Conservation (phyloP, 2,329 filamentous ascomycete species). For the Trichoderma sp. region DNA sequence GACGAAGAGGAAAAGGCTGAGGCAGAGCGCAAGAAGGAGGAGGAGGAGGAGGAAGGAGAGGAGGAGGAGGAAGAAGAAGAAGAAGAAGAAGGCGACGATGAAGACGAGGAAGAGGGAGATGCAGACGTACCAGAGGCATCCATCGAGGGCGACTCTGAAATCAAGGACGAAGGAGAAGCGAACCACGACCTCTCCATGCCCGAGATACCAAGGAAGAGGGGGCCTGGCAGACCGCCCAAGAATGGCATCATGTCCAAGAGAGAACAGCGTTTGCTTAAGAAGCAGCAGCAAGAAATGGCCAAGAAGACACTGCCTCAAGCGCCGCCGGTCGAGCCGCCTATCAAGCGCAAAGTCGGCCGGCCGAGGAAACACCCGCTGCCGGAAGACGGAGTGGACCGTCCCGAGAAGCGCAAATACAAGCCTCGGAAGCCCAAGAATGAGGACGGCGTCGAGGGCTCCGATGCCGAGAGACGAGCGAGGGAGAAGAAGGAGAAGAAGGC, state of each 20-base stretch:
- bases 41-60: slow-evolving; percentile 35
- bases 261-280: slow-evolving; percentile 66
- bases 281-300: slow-evolving; percentile 51
- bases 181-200: slow-evolving; percentile 44
- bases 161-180: slow-evolving; percentile 38
- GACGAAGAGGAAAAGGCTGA: slow-evolving; percentile 24
- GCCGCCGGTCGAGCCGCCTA: slow-evolving; percentile 52
- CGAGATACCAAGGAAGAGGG: slow-evolving; percentile 65
- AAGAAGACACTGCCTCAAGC: slow-evolving; percentile 55
- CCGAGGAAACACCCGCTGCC: slow-evolving; percentile 65
- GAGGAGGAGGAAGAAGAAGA: slow-evolving; percentile 36
- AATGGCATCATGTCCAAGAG: slow-evolving; percentile 83
- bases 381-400: slow-evolving; percentile 56
- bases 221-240: slow-evolving; percentile 79
- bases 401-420: slow-evolving; percentile 68
- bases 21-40: slow-evolving; percentile 35
- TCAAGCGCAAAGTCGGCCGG: slow-evolving; percentile 67
- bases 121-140: slow-evolving; percentile 32
- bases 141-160: slow-evolving; percentile 34
- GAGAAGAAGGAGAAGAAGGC: slow-evolving; percentile 64
- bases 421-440: slow-evolving; percentile 59
- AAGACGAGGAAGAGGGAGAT: slow-evolving; percentile 37
- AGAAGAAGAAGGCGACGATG: slow-evolving; percentile 33
- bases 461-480: slow-evolving; percentile 57
- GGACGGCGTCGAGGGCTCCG: slow-evolving; percentile 58